Evolutionary conservation across 2,329 filamentous ascomycete species (phyloP).

Genomic region (Diatrype stigma): DNA sequence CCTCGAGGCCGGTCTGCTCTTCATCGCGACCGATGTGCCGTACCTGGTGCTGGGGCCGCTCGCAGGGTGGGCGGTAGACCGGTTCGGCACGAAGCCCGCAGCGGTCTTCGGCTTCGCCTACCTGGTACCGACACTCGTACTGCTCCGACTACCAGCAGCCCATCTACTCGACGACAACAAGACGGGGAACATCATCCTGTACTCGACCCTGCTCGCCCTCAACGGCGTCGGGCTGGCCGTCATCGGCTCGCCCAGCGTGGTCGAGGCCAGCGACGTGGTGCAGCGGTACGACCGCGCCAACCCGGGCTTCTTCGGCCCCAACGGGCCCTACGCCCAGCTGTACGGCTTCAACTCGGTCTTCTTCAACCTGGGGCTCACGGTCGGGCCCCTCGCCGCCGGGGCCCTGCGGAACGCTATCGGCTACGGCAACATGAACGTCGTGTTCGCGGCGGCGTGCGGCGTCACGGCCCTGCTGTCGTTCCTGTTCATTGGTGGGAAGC

Average conservation of each 20-base stretch:
- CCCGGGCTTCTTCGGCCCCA: conserved; percentile 47
- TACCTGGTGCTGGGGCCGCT: conserved; percentile 30
- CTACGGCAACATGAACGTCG: conserved; percentile 54
- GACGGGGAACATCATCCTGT: conserved; percentile 17
- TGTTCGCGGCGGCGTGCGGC: conserved; percentile 41
- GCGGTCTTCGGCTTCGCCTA: conserved; percentile 43
- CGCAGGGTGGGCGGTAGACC: conserved; percentile 33
- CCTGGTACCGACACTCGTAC: conserved; percentile 53
- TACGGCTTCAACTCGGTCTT: conserved; percentile 63
- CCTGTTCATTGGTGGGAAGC: conserved; percentile 42
- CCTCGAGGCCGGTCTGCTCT: conserved; percentile 32
- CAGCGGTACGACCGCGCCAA: conserved; percentile 53
- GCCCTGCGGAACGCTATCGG: conserved; percentile 46
- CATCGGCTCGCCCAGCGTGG: conserved; percentile 50
- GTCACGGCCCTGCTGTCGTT: conserved; percentile 39
- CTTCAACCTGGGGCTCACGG: conserved; percentile 54
- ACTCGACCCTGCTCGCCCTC: conserved; percentile 28
- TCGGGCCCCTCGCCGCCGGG: conserved; percentile 57
- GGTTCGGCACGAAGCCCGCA: conserved; percentile 29
- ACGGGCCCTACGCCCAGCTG: conserved; percentile 60
- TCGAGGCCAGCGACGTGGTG: conserved; percentile 53
- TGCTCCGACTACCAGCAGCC: conserved; percentile 53
- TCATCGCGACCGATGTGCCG: conserved; percentile 33
- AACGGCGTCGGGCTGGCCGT: conserved; percentile 50
- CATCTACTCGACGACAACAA: conserved; percentile 23